phyloP scores from a whole-genome alignment of 345 rosid species.

The Ricinus communis region DNA sequence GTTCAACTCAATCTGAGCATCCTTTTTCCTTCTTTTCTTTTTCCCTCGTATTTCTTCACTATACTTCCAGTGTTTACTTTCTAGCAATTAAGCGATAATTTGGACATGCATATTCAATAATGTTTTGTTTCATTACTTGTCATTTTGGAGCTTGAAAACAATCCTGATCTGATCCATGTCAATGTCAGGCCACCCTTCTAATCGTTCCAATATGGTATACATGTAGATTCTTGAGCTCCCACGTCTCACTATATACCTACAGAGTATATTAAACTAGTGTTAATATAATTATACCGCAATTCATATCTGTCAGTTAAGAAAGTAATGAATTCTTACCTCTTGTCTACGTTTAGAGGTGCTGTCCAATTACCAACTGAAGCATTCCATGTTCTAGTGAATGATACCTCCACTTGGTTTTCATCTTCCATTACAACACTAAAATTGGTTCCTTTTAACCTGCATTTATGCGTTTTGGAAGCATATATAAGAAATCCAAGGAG shows the following conservation, averaged over 20 bases:
- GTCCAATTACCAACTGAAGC: conserved; percentile 11
- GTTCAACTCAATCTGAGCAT: too few species aligned
- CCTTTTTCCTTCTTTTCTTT: too few species aligned
- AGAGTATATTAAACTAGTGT: background rate
- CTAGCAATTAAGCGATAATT: too few species aligned
- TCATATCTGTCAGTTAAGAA: background rate
- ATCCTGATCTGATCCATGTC: conserved; percentile 22
- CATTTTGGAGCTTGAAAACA: conserved; percentile 17
- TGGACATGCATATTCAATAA: too few species aligned
- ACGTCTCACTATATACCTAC: conserved; percentile 22
- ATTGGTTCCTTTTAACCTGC: conserved; percentile 18
- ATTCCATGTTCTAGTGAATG: conserved; percentile 35
- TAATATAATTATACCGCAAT: background rate
- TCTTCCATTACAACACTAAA: conserved; percentile 15
- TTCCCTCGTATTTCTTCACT: too few species aligned
- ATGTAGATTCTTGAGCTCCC: conserved; percentile 18
- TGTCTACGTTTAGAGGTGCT: conserved; percentile 79
- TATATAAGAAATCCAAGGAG: too few species aligned
- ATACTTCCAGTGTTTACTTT: too few species aligned
- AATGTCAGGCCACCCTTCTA: conserved; percentile 24
- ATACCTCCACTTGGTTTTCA: conserved; percentile 25
- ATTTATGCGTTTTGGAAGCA: background rate
- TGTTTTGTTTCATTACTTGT: too few species aligned
- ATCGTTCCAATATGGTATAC: conserved; percentile 21
- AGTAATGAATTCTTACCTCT: conserved; percentile 65